Percentiles rank a stretch among this genome's conserved stretches.
phyloP scores from a whole-genome alignment of 345 rosid genomes.

The Brassica incana region DNA sequence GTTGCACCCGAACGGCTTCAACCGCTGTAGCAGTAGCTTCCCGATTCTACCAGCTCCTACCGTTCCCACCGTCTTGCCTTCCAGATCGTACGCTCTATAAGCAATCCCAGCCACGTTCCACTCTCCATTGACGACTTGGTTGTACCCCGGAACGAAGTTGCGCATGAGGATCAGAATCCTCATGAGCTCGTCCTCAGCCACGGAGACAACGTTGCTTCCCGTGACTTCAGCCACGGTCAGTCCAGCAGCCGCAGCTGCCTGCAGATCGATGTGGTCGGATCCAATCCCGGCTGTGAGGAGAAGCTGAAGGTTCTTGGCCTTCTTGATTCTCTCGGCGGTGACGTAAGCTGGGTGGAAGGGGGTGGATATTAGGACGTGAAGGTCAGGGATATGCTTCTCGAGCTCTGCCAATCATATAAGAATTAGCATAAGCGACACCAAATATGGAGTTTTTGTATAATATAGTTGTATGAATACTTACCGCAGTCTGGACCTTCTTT shows the following conservation, averaged over 20 bases:
- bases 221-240: constrained; percentile 93
- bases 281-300: constrained; percentile 97
- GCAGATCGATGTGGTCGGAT: constrained; percentile 84
- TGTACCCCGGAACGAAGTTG: constrained; percentile 85
- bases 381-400: constrained; percentile 86
- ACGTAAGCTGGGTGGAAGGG: constrained; percentile 98
- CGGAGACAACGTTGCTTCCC: constrained; percentile 88
- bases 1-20: constrained; percentile 91
- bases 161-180: constrained; percentile 85
- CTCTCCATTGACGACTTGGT: constrained; percentile 79
- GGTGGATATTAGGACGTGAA: constrained; percentile 78
- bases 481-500: constrained; percentile 83
- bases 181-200: constrained; percentile 97
- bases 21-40: constrained; percentile 76
- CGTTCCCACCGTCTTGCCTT: constrained; percentile 95
- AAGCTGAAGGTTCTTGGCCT: constrained; percentile 79
- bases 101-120: constrained; percentile 93
- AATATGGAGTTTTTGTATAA: too few relatives aligned
- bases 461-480: constrained; percentile 20
- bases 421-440: not conserved
- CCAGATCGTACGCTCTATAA: constrained; percentile 88
- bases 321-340: constrained; percentile 85
- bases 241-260: constrained; percentile 90
- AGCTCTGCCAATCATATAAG: constrained; percentile 49
- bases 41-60: constrained; percentile 90